phyloP scores from a whole-genome alignment of 1,284 basidiomycete genomes.

The Chalciporus sp. region DNA sequence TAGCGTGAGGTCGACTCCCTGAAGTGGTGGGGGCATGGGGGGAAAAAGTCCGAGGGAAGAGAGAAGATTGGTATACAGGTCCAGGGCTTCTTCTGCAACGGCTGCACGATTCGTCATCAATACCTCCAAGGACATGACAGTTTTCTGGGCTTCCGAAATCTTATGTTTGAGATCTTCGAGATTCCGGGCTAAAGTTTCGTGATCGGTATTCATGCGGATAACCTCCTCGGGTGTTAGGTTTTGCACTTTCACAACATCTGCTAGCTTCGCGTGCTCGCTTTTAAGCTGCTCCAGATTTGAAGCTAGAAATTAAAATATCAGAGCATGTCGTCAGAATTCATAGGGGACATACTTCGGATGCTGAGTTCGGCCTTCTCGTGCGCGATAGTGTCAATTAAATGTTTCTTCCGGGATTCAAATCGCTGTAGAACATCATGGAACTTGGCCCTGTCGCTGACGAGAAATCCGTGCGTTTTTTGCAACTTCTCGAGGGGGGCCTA shows the following conservation, averaged over 20 bases:
- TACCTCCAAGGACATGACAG: slow-evolving; percentile 76
- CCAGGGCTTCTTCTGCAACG: slow-evolving; percentile 76
- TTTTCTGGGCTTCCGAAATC: slow-evolving; percentile 69
- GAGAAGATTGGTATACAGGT: slow-evolving; percentile 72
- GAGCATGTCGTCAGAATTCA: not conserved
- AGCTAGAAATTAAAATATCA: slow-evolving; percentile 40
- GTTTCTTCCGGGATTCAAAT: slow-evolving; percentile 65
- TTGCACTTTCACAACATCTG: slow-evolving; percentile 73
- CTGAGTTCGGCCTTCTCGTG: slow-evolving; percentile 65
- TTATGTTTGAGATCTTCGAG: slow-evolving; percentile 77
- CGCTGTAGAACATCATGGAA: slow-evolving; percentile 67
- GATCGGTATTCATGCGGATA: slow-evolving; percentile 82
- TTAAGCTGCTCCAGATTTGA: slow-evolving; percentile 60
- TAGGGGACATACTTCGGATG: slow-evolving; percentile 44
- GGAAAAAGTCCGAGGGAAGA: slow-evolving; percentile 75
- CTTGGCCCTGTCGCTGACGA: slow-evolving; percentile 68
- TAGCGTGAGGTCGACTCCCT: slow-evolving; percentile 70
- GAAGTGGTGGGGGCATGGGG: slow-evolving; percentile 65
- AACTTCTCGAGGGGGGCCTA: slow-evolving; percentile 70
- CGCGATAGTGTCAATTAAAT: slow-evolving; percentile 61
- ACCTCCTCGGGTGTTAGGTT: slow-evolving; percentile 88
- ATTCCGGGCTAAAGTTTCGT: slow-evolving; percentile 69
- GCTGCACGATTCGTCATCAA: slow-evolving; percentile 75
- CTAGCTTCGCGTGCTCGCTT: slow-evolving; percentile 62
- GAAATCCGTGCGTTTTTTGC: slow-evolving; percentile 54